Conservation (phyloP, 495 filamentous ascomycete genomes). For the Daldinia grandis region DNA sequence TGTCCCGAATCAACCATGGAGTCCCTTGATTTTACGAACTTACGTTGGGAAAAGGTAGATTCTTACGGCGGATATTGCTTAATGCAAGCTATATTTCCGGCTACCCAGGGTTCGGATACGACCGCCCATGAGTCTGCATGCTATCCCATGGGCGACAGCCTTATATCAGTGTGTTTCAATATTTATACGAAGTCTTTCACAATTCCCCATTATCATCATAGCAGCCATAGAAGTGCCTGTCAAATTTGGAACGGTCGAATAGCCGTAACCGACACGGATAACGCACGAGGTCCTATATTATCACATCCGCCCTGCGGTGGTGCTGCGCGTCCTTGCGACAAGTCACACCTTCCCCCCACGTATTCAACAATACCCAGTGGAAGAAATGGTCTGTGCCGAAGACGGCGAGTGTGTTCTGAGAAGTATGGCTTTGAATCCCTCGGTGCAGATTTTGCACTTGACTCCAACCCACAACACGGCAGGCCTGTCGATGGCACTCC, state of each 20-base stretch:
- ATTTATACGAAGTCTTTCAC: slow-evolving; percentile 45
- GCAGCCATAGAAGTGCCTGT: slow-evolving; percentile 28
- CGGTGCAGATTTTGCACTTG: slow-evolving; percentile 29
- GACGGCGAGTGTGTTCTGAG: slow-evolving; percentile 8
- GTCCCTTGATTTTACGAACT: slow-evolving; percentile 14
- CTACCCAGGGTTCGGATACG: background rate
- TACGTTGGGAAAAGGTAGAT: slow-evolving; percentile 44
- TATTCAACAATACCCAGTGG: slow-evolving; percentile 21
- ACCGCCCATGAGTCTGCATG: slow-evolving; percentile 25
- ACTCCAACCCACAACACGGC: slow-evolving; percentile 12
- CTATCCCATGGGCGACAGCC: slow-evolving; percentile 20
- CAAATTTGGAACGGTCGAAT: slow-evolving; percentile 43
- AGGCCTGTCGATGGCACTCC: background rate
- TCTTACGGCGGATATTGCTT: slow-evolving; percentile 44
- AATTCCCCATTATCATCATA: slow-evolving; percentile 37
- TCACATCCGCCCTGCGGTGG: slow-evolving; percentile 19
- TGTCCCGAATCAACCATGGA: slow-evolving; percentile 28
- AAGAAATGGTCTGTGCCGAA: slow-evolving; percentile 7
- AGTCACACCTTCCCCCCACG: slow-evolving; percentile 6
- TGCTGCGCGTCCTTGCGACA: background rate
- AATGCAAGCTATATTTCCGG: slow-evolving; percentile 34
- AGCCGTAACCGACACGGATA: slow-evolving; percentile 27
- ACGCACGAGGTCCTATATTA: slow-evolving; percentile 9
- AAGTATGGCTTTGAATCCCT: background rate
- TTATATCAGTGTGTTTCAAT: slow-evolving; percentile 45